Base-by-base conservation (phyloP, 495 filamentous ascomycete species). In the Thermothielavioides terrestris region DNA sequence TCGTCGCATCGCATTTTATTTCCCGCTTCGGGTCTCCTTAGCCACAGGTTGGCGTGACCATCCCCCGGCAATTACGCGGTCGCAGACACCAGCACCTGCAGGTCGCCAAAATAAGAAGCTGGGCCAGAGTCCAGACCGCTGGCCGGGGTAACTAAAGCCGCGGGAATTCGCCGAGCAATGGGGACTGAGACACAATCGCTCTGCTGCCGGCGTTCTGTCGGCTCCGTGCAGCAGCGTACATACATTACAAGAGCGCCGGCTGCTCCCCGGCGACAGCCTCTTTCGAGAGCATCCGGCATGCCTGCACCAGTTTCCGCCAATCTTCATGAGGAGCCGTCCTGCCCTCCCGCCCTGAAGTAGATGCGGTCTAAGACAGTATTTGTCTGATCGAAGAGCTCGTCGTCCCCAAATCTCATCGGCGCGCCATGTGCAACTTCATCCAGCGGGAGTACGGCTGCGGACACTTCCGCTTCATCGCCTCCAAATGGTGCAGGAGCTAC, bases 381-480 rank as follows among this genome's bases (percentile, higher is more conserved):
- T n/a, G n/a, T n/a, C n/a, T n/a, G n/a, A n/a, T n/a, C n/a, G n/a
- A n/a, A n/a, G n/a, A n/a, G n/a, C n/a, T n/a, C n/a, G n/a, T n/a
- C n/a, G n/a, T n/a, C n/a, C n/a, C n/a, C n/a, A n/a, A n/a, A n/a
- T n/a, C n/a, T n/a, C n/a, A n/a, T n/a, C n/a, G n/a, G n/a, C n/a
- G n/a, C 37, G 46, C 15, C 42, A 56, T 55, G 46, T 56, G 47
- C 37, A 39, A 52, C 34, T 45, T 43, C 20, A 39, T 57, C 27
- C 36, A 65, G 46, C 47, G 58, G 38, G 50, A 61, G 38, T 59
- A 59, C 35, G 12, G 4, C 34, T 65, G 62, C 47, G 43, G 54
- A 5, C 60, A 66, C 50, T 48, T 52, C 39, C 63, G 60, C 10
- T 64, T 44, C 48, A 62, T 64, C 15, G 60, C 58, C 2, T 56